Evolutionary conservation across 768 basidiomycete genomes (phyloP), one percentile per base, ranked within the genome.

Genomic region (Boletus subparvulus): DNA sequence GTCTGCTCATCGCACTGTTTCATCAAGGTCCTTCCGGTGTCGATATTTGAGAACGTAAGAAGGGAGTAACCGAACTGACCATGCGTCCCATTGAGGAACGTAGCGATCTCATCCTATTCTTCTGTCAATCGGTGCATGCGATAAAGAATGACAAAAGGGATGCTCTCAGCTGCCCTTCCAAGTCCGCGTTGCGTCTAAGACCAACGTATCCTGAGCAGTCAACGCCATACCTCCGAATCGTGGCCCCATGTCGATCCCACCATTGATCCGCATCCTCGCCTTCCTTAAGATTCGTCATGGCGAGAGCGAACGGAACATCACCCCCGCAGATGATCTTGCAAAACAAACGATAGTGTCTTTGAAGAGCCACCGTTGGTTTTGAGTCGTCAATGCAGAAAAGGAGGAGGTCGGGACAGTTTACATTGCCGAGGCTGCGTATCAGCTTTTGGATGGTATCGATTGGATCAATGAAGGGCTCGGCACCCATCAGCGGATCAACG

Each of bases 321-420:
- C 54, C 59, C 33, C 62, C 50, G 37, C 64, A 72, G 33, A 74
- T 55, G 44, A 64, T 51, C 37, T 69, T 51, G 58, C 46, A 58
- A 62, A 75, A 72, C 36, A 67, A 46, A 11, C 47, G 57, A 50
- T 66, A 73, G 40, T 69, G 69, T 47, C 64, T 67, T 50, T 40
- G 59, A 33, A 68, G 62, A 35, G 67, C 62, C n/a, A 40, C 24
- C 11, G 63, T 75, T 28, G 68, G 68, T 47, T 56, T 63, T 30
- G 59, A 58, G 26, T 60, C 68, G 39, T 64, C 63, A n/a, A 72
- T 40, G 47, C 73, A 75, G 49, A 69, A 69, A 42, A 73, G 65
- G 28, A 73, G 47, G 9, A 73, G 59, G 35, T 62, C 55, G 8
- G 72, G 63, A 8, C 74, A 71, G 8, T 62, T 69, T 16, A 61